Conservation (phyloP, 768 basidiomycete species). For the Lanmaoa rubissima region DNA sequence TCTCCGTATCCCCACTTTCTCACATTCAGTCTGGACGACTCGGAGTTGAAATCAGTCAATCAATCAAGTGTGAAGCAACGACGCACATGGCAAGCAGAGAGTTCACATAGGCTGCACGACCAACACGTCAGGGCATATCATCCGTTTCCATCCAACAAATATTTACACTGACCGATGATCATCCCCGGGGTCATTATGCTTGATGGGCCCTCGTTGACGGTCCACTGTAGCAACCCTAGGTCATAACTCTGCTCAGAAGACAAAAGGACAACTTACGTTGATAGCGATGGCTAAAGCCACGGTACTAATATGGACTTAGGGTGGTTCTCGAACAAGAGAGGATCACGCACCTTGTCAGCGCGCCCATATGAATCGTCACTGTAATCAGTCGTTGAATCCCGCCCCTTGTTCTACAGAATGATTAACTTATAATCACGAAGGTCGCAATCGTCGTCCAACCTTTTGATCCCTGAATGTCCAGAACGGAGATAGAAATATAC, state of each 20-base stretch:
- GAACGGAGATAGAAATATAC: not conserved
- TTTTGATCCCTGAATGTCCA: not conserved
- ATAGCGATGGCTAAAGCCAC: not conserved
- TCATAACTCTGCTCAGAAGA: not conserved
- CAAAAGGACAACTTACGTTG: not conserved
- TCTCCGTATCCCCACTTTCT: not conserved
- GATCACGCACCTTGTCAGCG: not conserved
- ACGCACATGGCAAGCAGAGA: not conserved
- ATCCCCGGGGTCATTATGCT: not conserved
- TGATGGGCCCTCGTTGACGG: not conserved
- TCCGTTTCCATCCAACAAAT: not conserved
- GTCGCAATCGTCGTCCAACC: not conserved
- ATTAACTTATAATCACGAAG: not conserved
- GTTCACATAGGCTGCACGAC: not conserved
- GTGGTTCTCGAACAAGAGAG: not conserved
- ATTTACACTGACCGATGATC: not conserved
- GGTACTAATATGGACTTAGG: not conserved
- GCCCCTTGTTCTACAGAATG: not conserved
- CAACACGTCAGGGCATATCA: not conserved
- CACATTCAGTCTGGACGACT: not conserved
- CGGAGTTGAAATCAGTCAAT: not conserved
- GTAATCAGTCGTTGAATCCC: not conserved
- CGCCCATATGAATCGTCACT: not conserved
- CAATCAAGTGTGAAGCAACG: not conserved
- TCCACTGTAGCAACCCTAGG: not conserved